Base-by-base conservation (phyloP, 306 rosid species). In the Cucurbita pepo region DNA sequence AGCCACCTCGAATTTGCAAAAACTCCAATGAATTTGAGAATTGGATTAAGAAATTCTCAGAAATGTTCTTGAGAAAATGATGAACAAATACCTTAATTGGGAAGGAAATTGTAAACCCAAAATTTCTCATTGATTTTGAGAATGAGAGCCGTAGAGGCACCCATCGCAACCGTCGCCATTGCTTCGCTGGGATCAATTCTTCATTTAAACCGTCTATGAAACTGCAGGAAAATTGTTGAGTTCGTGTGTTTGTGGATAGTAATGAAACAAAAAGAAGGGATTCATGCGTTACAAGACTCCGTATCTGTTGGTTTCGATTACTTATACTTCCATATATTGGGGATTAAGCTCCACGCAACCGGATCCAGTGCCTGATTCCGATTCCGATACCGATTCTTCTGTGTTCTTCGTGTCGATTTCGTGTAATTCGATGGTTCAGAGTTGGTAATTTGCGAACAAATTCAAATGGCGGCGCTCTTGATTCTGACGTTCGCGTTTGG, bases 401-500 rank as follows among this genome's bases (percentile, higher is more conserved):
- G 72, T 52, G 55, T 19, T 43, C 21, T 34, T 18, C 3, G 5
- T 34, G 43, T 19, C 19, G 36, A 8, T 64, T 43, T 1, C 7
- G 8, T 12, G 71, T 44, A 54, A 5, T 22, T 44, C 12, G 44
- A 67, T 67, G 72, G 37, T 44, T 65, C 57, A 10, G 45, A 70
- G 59, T 70, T 16, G 19, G 59, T n/a, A 36, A 71, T 52, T 54
- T 18, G 52, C 62, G 50, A n/a, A 2, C 34, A 34, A 11, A 53
- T 16, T 71, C 50, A 14, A 19, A 41, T 77, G 69, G 52, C 45
- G 87, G 61, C 65, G 76, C 14, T 81, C 56, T 74, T 53, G 78
- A 79, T 79, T 56, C 70, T 57, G 7, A 81, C 79, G 83, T 73
- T 89, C 72, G 36, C 88, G 13, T 7, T 89, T 18, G 98, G 97